Percentiles rank a stretch among this genome's conserved stretches.
These are phyloP conservation scores for Plantago rigida DNA, from an alignment of 305 asterid genomes.

Conservation along the genomic window DNA sequence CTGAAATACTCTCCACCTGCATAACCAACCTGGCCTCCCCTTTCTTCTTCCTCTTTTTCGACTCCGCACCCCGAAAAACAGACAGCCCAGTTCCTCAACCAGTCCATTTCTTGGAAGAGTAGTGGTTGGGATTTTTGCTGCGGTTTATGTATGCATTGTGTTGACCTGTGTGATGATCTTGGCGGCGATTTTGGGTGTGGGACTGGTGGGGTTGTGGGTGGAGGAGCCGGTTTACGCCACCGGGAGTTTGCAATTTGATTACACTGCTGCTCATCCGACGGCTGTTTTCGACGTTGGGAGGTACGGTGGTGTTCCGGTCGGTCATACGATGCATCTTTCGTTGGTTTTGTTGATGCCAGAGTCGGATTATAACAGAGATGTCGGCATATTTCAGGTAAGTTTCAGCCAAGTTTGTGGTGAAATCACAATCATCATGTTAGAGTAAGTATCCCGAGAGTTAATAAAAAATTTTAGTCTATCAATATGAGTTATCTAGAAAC, in stretches of 20 bases:
- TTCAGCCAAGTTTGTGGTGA: too few species aligned
- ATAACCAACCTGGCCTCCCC: slow-evolving; percentile 38
- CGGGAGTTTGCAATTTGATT: slow-evolving; percentile 55
- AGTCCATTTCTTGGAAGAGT: slow-evolving; percentile 36
- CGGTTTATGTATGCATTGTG: slow-evolving; percentile 47
- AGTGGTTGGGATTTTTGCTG: slow-evolving; percentile 49
- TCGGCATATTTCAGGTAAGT: slow-evolving; percentile 70
- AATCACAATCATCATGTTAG: too few species aligned
- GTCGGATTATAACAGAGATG: slow-evolving; percentile 70
- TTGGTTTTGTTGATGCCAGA: slow-evolving; percentile 64
- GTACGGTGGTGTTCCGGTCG: slow-evolving; percentile 37
- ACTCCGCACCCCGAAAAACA: slow-evolving; percentile 21
- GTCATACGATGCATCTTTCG: slow-evolving; percentile 60
- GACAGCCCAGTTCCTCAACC: background rate
- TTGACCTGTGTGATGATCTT: slow-evolving; percentile 31
- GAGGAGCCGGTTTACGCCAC: slow-evolving; percentile 55
- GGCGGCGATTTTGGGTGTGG: slow-evolving; percentile 51
- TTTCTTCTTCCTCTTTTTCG: slow-evolving; percentile 26
- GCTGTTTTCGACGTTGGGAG: slow-evolving; percentile 35
- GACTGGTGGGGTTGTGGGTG: slow-evolving; percentile 51
- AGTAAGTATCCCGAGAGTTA: too few species aligned
- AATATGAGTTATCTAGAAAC: too few species aligned
- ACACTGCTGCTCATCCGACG: slow-evolving; percentile 44
- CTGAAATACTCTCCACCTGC: slow-evolving; percentile 32
- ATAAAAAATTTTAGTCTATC: too few species aligned